These are phyloP conservation scores for Entrophospora sp. DNA, from an alignment of 192 early-diverging fungal species.

Conservation along the genomic window DNA sequence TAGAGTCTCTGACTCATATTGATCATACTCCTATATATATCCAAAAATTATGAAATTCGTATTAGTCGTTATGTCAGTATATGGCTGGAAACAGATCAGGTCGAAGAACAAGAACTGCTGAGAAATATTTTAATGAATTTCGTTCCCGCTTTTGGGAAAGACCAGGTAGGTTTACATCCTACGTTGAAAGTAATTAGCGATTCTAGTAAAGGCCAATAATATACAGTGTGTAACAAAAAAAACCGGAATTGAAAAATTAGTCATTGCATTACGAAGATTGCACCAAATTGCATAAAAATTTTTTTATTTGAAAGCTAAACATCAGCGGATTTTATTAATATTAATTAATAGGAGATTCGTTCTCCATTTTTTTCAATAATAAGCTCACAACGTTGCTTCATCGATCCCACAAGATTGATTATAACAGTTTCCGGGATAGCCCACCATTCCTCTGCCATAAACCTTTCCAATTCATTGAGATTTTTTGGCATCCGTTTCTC, in stretches of 20 bases:
- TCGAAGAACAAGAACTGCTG: not conserved
- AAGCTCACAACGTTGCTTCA: not conserved
- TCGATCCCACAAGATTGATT: not conserved
- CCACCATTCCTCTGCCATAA: not conserved
- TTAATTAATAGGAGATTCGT: not conserved
- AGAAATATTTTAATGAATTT: not conserved
- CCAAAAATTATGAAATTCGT: not conserved
- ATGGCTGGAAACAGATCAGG: not conserved
- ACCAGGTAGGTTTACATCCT: not conserved
- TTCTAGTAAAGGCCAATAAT: too few species aligned
- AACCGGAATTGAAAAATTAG: not conserved
- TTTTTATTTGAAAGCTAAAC: not conserved
- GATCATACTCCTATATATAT: too few species aligned
- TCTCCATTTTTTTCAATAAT: not conserved
- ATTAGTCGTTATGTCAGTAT: constrained; percentile 3
- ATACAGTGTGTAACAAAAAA: too few species aligned
- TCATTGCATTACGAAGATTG: not conserved
- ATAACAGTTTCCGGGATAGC: not conserved
- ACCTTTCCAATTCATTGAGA: not conserved
- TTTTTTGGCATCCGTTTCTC: constrained; percentile 7
- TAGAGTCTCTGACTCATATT: not conserved
- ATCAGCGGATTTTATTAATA: not conserved
- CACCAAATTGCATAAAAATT: not conserved
- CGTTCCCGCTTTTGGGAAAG: not conserved
- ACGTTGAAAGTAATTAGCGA: too few species aligned